A percentile compares a stretch with the other conserved stretches of the same genome.
Evolutionary conservation across 768 basidiomycete genomes (phyloP).

Genomic region (Suillus hirtellus): DNA sequence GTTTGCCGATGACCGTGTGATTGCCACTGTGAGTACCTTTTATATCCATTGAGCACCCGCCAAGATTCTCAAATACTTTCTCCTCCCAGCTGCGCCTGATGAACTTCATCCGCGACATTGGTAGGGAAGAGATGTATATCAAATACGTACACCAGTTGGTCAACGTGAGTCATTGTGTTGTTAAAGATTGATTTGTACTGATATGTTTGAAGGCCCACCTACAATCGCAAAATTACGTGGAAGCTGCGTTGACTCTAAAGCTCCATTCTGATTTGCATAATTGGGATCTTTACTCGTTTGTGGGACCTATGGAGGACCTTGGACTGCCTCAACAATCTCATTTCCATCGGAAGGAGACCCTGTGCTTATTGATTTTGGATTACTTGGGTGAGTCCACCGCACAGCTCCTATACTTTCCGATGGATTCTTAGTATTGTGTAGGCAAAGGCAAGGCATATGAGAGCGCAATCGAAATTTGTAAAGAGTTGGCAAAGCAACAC

Average conservation of each 20-base stretch:
- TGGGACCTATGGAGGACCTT: slow-evolving; percentile 87
- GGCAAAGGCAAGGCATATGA: slow-evolving; percentile 99
- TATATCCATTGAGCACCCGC: not conserved
- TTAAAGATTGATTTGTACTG: slow-evolving; percentile 12
- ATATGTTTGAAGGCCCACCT: slow-evolving; percentile 67
- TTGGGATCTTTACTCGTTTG: slow-evolving; percentile 82
- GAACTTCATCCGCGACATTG: slow-evolving; percentile 92
- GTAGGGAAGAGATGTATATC: slow-evolving; percentile 91
- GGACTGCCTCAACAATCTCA: slow-evolving; percentile 90
- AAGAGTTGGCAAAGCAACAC: slow-evolving; percentile 88
- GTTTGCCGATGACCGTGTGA: slow-evolving; percentile 91
- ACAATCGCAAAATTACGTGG: slow-evolving; percentile 86
- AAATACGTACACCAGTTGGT: slow-evolving; percentile 96
- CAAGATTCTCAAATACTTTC: slow-evolving; percentile 14
- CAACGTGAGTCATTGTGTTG: slow-evolving; percentile 52
- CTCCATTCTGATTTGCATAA: slow-evolving; percentile 91
- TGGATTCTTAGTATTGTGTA: slow-evolving; percentile 30
- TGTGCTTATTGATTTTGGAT: slow-evolving; percentile 90
- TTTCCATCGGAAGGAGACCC: slow-evolving; percentile 91
- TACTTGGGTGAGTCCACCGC: slow-evolving; percentile 65
- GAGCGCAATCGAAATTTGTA: slow-evolving; percentile 88
- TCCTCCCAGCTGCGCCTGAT: slow-evolving; percentile 71
- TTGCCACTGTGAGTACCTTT: slow-evolving; percentile 67
- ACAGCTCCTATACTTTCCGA: slow-evolving; percentile 2
- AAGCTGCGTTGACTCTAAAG: slow-evolving; percentile 91